Evolutionary conservation across 768 basidiomycete species (phyloP).

Genomic region (Boletus rufocinnamomeus): DNA sequence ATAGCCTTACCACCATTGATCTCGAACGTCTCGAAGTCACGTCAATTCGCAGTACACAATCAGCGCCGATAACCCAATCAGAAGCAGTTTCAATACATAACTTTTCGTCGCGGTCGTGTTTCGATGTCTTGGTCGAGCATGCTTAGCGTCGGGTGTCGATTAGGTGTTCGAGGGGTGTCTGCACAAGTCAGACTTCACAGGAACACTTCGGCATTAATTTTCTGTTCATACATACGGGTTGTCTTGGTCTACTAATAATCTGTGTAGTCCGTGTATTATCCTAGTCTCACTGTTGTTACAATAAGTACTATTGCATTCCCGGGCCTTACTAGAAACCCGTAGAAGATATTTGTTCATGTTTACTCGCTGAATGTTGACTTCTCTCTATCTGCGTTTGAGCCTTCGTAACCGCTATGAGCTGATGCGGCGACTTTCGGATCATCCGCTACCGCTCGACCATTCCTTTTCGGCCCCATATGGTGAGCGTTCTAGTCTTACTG

Average conservation of each 20-base stretch:
- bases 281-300: not conserved
- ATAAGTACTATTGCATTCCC: no score
- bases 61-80: not conserved
- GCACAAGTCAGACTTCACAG: not conserved
- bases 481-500: not conserved
- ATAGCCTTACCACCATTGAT: conserved; percentile 15
- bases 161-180: not conserved
- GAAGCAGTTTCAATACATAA: not conserved
- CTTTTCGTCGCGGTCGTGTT: conserved; percentile 1
- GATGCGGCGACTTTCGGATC: not conserved
- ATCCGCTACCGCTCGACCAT: no score
- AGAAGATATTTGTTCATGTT: not conserved
- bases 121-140: not conserved
- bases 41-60: conserved; percentile 3
- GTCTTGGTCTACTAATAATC: not conserved
- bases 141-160: not conserved
- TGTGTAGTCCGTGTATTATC: not conserved
- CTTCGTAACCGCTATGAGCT: not conserved
- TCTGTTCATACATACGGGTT: not conserved
- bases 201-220: not conserved
- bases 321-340: not conserved
- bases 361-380: not conserved
- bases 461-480: not conserved
- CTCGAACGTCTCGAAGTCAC: conserved; percentile 4
- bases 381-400: not conserved